Percentiles rank a stretch among this genome's conserved stretches.
Evolutionary conservation across 2,329 filamentous ascomycete genomes (phyloP).

Genomic region (Penicillium hesseltinei): DNA sequence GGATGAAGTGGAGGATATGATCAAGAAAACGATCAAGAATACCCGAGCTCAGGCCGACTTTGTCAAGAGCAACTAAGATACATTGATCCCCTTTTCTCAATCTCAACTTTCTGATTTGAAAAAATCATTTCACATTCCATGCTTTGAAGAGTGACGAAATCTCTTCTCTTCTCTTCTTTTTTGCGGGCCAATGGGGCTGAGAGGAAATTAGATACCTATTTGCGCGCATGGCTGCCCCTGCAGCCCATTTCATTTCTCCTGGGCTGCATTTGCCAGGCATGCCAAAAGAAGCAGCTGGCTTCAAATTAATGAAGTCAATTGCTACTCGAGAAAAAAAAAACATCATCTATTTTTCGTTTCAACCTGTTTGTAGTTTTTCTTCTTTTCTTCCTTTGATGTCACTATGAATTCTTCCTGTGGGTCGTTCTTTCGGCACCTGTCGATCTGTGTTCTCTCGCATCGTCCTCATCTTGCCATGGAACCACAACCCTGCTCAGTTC

Average conservation of each 20-base stretch:
- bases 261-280: not conserved
- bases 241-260: slow-evolving; percentile 2
- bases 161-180: slow-evolving; percentile 22
- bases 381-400: not conserved
- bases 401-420: not conserved
- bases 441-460: not conserved
- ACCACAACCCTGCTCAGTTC: not conserved
- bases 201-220: slow-evolving; percentile 36
- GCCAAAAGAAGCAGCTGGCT: not conserved
- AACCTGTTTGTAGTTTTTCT: not conserved
- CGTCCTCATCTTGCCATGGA: not conserved
- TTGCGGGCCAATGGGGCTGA: slow-evolving; percentile 6
- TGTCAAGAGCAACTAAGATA: slow-evolving; percentile 11
- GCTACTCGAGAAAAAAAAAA: not conserved
- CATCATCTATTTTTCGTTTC: not conserved
- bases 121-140: slow-evolving; percentile 7
- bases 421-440: not conserved
- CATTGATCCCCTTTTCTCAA: not conserved
- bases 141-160: slow-evolving; percentile 33
- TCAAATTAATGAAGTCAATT: not conserved
- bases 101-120: not conserved
- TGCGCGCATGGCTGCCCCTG: slow-evolving; percentile 9
- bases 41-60: slow-evolving; percentile 44
- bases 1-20: slow-evolving; percentile 80
- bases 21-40: slow-evolving; percentile 75